These are phyloP conservation scores for Raffaelea arxii DNA, from an alignment of 2,329 filamentous ascomycete species.

Conservation along the genomic window DNA sequence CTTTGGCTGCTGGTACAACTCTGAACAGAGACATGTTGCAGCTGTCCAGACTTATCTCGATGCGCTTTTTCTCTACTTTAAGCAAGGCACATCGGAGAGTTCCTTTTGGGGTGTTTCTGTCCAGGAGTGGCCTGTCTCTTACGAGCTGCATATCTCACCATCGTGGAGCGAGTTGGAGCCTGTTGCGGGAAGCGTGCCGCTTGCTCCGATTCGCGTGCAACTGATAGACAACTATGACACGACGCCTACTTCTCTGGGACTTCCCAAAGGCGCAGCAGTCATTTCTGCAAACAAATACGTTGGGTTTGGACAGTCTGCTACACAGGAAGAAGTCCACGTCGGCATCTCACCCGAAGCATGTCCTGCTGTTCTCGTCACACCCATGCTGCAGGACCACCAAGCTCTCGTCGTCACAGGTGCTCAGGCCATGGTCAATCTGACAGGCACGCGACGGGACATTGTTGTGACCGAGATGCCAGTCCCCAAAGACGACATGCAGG, in stretches of 20 bases:
- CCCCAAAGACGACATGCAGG: neutral
- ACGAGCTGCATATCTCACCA: conserved; percentile 11
- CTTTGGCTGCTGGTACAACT: conserved; percentile 24
- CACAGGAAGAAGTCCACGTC: conserved; percentile 25
- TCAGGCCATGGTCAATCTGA: conserved; percentile 19
- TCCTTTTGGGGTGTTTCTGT: neutral
- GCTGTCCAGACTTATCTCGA: conserved; percentile 21
- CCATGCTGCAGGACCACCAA: conserved; percentile 17
- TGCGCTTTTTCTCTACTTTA: conserved; percentile 21
- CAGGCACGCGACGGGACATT: conserved; percentile 20
- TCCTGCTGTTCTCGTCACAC: conserved; percentile 23
- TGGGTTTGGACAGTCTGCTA: conserved; percentile 25
- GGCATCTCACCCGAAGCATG: conserved; percentile 24
- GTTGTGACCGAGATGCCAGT: conserved; percentile 4
- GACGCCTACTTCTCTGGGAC: conserved; percentile 13
- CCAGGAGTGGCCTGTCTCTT: conserved; percentile 12
- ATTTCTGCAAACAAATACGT: conserved; percentile 24
- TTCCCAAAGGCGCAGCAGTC: conserved; percentile 18
- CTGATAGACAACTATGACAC: conserved; percentile 17
- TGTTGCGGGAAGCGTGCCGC: neutral
- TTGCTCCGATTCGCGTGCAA: conserved; percentile 10
- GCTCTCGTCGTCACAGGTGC: conserved; percentile 19
- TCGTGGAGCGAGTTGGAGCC: neutral
- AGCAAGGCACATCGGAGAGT: conserved; percentile 7
- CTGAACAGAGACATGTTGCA: conserved; percentile 19